Evolutionary conservation across 2,329 filamentous ascomycete species (phyloP).

Genomic region (Rhexocercosporidium sp.): DNA sequence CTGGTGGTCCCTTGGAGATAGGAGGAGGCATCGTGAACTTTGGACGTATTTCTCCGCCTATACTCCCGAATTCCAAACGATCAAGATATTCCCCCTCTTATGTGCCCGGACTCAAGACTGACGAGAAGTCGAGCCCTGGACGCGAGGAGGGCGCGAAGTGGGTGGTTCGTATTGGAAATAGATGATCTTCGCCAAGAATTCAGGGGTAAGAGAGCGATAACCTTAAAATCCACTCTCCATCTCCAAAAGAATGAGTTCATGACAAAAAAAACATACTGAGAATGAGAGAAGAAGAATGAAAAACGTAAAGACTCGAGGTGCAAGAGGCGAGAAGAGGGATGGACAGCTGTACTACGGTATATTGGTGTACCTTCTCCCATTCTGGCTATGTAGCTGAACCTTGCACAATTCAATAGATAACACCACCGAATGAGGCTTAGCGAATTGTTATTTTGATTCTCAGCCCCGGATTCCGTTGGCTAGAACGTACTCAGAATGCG

Average conservation of each 20-base stretch:
- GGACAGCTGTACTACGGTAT: background rate
- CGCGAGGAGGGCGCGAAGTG: constrained; percentile 1
- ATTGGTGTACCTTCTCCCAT: constrained; percentile 1
- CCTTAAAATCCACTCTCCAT: background rate
- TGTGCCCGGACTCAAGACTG: background rate
- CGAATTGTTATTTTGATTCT: constrained; percentile 3
- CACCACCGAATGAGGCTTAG: background rate
- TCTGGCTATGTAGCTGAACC: constrained; percentile 5
- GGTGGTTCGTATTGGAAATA: background rate
- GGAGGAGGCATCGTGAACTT: constrained; percentile 14
- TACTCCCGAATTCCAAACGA: background rate
- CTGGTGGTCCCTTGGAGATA: constrained; percentile 35
- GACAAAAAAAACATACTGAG: background rate
- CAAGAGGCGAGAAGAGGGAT: background rate
- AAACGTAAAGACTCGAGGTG: background rate
- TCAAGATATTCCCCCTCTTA: background rate
- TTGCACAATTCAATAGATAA: constrained; percentile 2
- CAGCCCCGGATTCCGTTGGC: background rate
- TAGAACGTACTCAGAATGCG: background rate
- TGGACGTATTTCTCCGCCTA: background rate
- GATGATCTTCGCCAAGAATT: constrained; percentile 16
- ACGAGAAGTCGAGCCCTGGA: background rate
- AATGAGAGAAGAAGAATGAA: background rate
- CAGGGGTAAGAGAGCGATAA: constrained; percentile 11
- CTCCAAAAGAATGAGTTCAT: background rate